Percentiles rank a stretch among this genome's conserved stretches.
Evolutionary conservation across 352 stramenopile genomes (phyloP).

Genomic region (Globisporangium canariense): DNA sequence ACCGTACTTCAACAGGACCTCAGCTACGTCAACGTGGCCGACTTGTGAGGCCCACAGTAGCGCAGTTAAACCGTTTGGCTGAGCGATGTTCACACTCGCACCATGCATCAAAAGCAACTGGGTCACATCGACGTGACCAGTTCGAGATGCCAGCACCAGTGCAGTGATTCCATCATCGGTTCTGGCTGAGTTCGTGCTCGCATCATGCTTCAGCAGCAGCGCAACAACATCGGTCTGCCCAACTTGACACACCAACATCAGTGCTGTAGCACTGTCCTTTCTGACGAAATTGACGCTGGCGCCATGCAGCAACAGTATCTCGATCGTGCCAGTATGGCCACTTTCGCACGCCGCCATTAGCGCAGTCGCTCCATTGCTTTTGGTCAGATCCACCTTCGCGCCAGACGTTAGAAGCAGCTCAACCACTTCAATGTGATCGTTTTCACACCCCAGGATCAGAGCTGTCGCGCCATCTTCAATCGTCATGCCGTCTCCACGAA

Average conservation of each 20-base stretch:
- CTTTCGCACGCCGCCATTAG: neutral
- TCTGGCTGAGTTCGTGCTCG: neutral
- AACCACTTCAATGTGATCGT: neutral
- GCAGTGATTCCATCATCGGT: neutral
- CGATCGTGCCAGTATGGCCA: neutral
- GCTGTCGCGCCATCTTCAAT: neutral
- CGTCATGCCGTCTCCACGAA: neutral
- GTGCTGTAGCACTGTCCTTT: neutral
- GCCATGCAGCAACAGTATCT: neutral
- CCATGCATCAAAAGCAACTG: neutral
- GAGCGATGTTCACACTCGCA: neutral
- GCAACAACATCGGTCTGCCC: neutral
- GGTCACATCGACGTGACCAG: neutral
- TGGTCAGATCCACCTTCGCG: neutral
- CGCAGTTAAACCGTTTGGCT: neutral
- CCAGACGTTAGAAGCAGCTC: neutral
- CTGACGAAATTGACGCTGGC: neutral
- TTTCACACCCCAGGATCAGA: neutral
- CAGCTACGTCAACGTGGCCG: neutral
- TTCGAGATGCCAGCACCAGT: neutral
- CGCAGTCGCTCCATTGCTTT: neutral
- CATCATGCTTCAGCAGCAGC: neutral
- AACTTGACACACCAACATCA: neutral
- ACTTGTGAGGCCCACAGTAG: neutral
- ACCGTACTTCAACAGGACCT: neutral